phyloP scores from a whole-genome alignment of 768 basidiomycete species.

The Mycena polygramma region DNA sequence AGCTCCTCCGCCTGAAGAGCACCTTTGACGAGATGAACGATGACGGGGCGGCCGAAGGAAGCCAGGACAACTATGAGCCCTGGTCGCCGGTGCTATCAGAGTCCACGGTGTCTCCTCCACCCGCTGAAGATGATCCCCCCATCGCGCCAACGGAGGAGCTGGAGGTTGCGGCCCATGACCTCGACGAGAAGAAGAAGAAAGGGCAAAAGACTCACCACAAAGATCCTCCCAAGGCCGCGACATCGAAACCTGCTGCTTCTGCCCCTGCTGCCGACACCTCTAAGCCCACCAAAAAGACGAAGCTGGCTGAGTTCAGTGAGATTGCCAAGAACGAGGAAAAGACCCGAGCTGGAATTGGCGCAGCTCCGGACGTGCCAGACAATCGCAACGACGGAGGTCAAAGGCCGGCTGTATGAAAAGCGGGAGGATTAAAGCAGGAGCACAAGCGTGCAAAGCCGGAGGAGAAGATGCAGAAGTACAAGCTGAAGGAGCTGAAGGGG shows the following conservation, averaged over 20 bases:
- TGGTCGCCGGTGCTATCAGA: too few relatives aligned
- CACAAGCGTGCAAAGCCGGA: too few relatives aligned
- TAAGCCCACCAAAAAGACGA: constrained; percentile 12
- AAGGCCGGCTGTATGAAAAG: neutral
- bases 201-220: neutral
- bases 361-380: neutral
- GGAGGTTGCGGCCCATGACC: too few relatives aligned
- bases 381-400: neutral
- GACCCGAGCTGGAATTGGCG: constrained; percentile 19
- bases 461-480: constrained; percentile 38
- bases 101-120: too few relatives aligned
- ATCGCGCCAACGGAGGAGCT: too few relatives aligned
- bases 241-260: neutral
- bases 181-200: neutral
- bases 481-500: constrained; percentile 42
- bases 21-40: too few relatives aligned
- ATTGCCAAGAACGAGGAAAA: constrained; percentile 19
- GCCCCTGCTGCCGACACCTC: neutral
- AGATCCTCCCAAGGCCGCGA: neutral
- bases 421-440: constrained; percentile 14
- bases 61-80: too few relatives aligned
- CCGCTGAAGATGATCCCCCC: too few relatives aligned
- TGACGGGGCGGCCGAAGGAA: too few relatives aligned
- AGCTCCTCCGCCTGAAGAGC: too few relatives aligned
- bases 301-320: constrained; percentile 8